Base-by-base conservation (phyloP, 192 early-diverging fungal species). In the Mortierella antarctica region DNA sequence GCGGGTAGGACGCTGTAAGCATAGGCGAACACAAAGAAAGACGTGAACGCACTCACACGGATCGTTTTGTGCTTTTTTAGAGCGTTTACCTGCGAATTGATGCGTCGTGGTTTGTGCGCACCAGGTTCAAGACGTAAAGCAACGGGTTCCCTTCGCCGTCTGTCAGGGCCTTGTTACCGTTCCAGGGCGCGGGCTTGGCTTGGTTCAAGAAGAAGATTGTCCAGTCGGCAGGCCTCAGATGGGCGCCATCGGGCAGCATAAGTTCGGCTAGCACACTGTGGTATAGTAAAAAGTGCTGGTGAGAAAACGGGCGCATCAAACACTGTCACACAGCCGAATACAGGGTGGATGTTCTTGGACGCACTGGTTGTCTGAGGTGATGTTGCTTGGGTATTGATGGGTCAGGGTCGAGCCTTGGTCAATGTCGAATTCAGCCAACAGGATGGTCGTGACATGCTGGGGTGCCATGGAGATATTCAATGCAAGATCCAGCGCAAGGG, bases 231-330 rank as follows among this genome's bases (percentile, higher is more conserved):
- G 95, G 89, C 21, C 96, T 88, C n/a, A 95, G 82, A 86, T 98
- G 96, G 17, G 95, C 94, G 5, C 96, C 96, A 81, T 98, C 96
- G 6, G 96, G 96, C 67, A 98, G 82, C 96, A 98, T 98, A 48
- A 96, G 91, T 65, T 98, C 96, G n/a, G 96, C 95, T 54, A 98
- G 83, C n/a, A 90, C 83, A 72, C 92, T 93, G 57, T 47, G 13
- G 31, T 14, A 54, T 12, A 52, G 20, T 21, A 71, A 50, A 42
- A 41, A 60, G 41, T 21, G 41, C 0, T 60, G n/a, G 55, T 31
- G 31, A 31, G 31, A 31, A 31, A 31, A 31, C 31, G 3, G 31
- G 31, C 31, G 3, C 31, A 2, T 1, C 31, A 3, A 31, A 31
- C 31, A 11, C 49, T 17, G 49, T 50, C 17, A 50, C 12, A 11